Evolutionary conservation across 768 basidiomycete species (phyloP), one percentile per base, ranked within the genome.

Genomic region (Macrocybe gigantea): DNA sequence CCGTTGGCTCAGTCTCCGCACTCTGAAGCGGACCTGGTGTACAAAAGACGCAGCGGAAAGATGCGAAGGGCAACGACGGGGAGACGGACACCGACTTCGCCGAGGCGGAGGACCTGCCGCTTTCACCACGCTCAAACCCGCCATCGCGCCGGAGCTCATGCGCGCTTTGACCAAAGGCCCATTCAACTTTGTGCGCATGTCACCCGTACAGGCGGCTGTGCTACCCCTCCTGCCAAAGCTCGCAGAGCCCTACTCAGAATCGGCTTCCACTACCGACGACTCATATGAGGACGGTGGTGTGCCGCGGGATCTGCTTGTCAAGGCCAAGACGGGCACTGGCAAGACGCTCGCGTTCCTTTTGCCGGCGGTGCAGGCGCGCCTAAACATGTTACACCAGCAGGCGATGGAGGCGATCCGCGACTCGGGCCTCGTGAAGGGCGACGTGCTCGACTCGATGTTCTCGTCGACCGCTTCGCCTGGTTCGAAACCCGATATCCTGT

Each of bases 291-390:
- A 33, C 41, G 50, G 52, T 2, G 53, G 57, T 14, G 49, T 51
- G 10, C 59, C 70, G 12, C 78, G 84, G 5, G 93, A 97, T 62
- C 64, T 94, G 15, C 72, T 95, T 39, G 90, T 94, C 48, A 85
- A 89, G 60, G 88, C 92, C 5, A 87, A 83, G 62, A 92, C 92
- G 0, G 90, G 92, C 30, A 92, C 91, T 0, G 92, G 90, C 32
- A 95, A 94, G 67, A 94, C 91, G 0, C 67, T 93, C 33, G 90
- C 82, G 0, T 95, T 93, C 72, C 79, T 96, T 47, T 74, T 95
- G 13, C 91, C 91, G 7, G 89, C 88, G 5, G 75, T 93, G 52
- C 89, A 94, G 58, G 74, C 83, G 2, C 83, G 93, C 6, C 34
- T 88, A 13, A 76, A 77, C 48, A 66, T 75, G 7, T 63, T 93